Evolutionary conservation across 441 rosid genomes (phyloP), one percentile per base, ranked within the genome.

Genomic region (Capsella rubella): DNA sequence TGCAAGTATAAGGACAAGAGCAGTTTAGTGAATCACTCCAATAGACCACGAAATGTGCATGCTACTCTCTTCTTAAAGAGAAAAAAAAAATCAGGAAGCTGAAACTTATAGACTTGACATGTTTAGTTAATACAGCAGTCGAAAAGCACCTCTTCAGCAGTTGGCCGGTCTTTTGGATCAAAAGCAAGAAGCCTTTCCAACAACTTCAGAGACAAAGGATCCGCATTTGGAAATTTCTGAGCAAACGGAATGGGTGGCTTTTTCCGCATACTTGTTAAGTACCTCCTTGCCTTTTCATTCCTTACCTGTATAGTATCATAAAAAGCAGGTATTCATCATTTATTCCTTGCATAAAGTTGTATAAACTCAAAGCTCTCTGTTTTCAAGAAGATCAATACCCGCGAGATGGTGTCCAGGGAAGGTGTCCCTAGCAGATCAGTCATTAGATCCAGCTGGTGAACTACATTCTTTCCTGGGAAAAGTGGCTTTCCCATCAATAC

Each of bases 361-460:
- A 51, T 45, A 40, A 58, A 58, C 63, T 49, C 18, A 66, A 15
- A 34, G 31, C 29, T 58, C 27, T 58, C 12, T 0, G 12, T 77
- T 64, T 50, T 29, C 12, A 59, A 59, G 57, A 65, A 59, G 73
- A 71, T 53, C 25, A 77, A 0, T 86, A 95, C 98, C 86, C 87
- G 80, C 15, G 96, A 88, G 73, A 95, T 92, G 47, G 99, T 89
- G 72, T 95, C 99, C 35, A 89, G 74, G 21, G 96, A 86, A 73
- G 99, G 99, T 15, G 98, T 95, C 58, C 97, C 97, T 39, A 95
- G 91, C 63, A 92, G 84, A 86, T 90, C 98, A 6, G 95, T 91
- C 90, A 95, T 92, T 52, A 95, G 84, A 79, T 95, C 98, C 66
- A 92, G 82, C 82, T 92, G 97, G 74, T 90, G 96, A 72, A 90